These are phyloP conservation scores for Vigna angularis DNA, from an alignment of 306 rosid genomes.

Conservation along the genomic window DNA sequence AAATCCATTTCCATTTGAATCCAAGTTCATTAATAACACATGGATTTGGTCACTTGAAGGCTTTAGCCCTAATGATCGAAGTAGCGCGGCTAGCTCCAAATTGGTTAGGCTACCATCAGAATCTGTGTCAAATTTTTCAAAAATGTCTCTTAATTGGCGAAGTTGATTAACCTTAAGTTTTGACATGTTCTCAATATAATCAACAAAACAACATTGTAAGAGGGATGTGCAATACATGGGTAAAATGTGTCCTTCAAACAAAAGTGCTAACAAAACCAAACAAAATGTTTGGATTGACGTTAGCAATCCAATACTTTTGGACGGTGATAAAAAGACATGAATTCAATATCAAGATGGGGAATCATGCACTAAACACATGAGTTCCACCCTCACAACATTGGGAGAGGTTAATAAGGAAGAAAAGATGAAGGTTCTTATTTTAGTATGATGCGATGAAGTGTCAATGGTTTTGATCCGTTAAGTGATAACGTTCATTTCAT, in stretches of 20 bases:
- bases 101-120: slow-evolving; percentile 79
- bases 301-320: not conserved
- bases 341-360: too few species aligned
- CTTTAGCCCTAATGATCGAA: slow-evolving; percentile 70
- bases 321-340: too few species aligned
- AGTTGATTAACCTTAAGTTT: slow-evolving; percentile 51
- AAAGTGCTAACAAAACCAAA: not conserved
- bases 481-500: too few species aligned
- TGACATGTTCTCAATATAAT: slow-evolving; percentile 44
- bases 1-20: slow-evolving; percentile 67
- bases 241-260: not conserved
- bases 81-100: slow-evolving; percentile 69
- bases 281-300: not conserved
- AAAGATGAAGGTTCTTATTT: not conserved
- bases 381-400: not conserved
- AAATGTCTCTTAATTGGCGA: slow-evolving; percentile 57
- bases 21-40: slow-evolving; percentile 57
- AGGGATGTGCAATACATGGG: not conserved
- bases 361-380: not conserved
- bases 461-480: not conserved
- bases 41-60: slow-evolving; percentile 69
- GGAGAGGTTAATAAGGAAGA: not conserved
- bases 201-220: not conserved
- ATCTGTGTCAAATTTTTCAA: slow-evolving; percentile 71
- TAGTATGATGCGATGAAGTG: slow-evolving; percentile 5